Percentiles rank a stretch among this genome's conserved stretches.
Evolutionary conservation across 805 yeast genomes (phyloP).

Genomic region (Pichia nanzhaoensis): DNA sequence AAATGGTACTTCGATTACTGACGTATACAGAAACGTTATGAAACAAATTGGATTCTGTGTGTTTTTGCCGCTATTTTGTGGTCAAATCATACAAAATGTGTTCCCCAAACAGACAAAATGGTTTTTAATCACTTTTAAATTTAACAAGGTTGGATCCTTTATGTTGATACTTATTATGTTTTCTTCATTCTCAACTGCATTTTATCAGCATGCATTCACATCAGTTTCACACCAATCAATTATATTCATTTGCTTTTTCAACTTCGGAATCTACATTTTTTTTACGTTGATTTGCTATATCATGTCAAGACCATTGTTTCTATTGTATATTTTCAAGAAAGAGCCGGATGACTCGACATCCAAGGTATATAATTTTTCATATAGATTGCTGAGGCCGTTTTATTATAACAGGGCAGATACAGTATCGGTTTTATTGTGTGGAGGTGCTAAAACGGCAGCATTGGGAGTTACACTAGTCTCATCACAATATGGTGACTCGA

Average conservation of each 20-base stretch:
- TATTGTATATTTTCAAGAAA: conserved; percentile 35
- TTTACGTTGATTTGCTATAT: conserved; percentile 60
- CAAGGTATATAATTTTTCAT: conserved; percentile 37
- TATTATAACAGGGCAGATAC: conserved; percentile 66
- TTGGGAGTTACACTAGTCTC: conserved; percentile 76
- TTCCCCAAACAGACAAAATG: conserved; percentile 58
- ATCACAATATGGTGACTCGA: conserved; percentile 50
- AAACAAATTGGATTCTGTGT: conserved; percentile 75
- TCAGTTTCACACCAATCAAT: conserved; percentile 43
- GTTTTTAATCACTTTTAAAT: conserved; percentile 47
- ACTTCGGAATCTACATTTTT: conserved; percentile 67
- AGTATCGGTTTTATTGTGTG: conserved; percentile 74
- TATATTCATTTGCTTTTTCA: conserved; percentile 72
- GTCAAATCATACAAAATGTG: conserved; percentile 69
- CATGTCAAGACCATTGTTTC: conserved; percentile 49
- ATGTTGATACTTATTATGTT: conserved; percentile 60
- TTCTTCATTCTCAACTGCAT: conserved; percentile 73
- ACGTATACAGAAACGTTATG: conserved; percentile 68
- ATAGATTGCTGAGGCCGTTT: conserved; percentile 49
- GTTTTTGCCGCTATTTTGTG: conserved; percentile 80
- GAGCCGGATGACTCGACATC: conserved; percentile 25
- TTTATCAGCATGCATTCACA: conserved; percentile 70
- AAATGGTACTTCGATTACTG: conserved; percentile 41
- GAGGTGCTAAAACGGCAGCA: conserved; percentile 91
- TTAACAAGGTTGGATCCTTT: conserved; percentile 68